Evolutionary conservation across 2,329 filamentous ascomycete species (phyloP), one percentile per base, ranked within the genome.

Genomic region (Epichloe aotearoae): DNA sequence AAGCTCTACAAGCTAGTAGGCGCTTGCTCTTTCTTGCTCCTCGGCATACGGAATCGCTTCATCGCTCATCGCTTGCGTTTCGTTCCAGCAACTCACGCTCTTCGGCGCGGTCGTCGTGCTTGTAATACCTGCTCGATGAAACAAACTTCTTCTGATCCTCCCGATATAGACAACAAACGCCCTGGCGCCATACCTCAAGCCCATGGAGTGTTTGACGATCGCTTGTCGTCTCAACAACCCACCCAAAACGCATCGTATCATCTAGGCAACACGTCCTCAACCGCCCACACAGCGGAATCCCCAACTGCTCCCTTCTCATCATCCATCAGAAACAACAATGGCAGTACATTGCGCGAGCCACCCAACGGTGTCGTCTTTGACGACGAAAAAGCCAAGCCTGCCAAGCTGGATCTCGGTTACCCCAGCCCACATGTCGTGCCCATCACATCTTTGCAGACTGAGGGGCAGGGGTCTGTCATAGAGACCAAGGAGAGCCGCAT

Each of bases 391-490:
- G 26, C 40, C 41, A 58, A 58, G 41, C 47, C 52, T 17, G 49
- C 53, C 47, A 53, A 57, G 48, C 53, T 53, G 49, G 53, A 54
- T 17, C 53, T 60, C 57, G 33, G 58, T 58, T 56, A 55, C 48
- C 49, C 59, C 58, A 60, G 61, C 54, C 59, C 59, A 19, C 48
- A 59, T 45, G 44, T 55, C 51, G 48, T 69, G 67, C 62, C 69
- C 68, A 59, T 62, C 64, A 56, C 69, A 73, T 67, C 68, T 67
- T 58, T 71, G 68, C 64, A 78, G 67, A 65, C 64, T 74, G 69
- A 75, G 72, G 65, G 71, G 69, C 61, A 70, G 76, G 71, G 78
- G 77, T 37, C 73, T 80, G 61, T 80, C 75, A 49, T 82, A 78
- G 67, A 62, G 36, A 47, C 53, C 33, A 59, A 65, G 26, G 56